Percentiles rank a stretch among this genome's conserved stretches.
Conservation (phyloP, 768 basidiomycete species). For the Naematelia encephala region DNA sequence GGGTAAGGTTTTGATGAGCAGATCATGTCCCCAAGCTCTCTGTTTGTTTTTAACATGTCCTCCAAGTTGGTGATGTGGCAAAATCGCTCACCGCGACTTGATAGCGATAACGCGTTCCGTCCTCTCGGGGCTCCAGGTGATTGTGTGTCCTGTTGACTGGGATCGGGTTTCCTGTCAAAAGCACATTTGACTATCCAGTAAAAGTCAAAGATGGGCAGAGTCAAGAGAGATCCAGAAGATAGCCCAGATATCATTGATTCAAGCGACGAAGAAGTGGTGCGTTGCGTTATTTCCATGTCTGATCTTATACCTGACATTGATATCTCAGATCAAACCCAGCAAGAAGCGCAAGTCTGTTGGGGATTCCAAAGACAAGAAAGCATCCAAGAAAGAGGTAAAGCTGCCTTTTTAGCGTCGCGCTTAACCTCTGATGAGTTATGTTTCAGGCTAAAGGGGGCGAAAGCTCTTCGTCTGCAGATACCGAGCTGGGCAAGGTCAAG, state of each 20-base stretch:
- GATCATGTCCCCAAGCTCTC: too few relatives aligned
- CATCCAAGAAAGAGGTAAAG: neutral
- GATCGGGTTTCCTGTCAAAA: too few relatives aligned
- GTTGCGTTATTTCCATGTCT: neutral
- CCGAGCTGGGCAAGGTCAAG: conserved; percentile 8
- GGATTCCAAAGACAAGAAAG: neutral
- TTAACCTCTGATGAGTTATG: too few relatives aligned
- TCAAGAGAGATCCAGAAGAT: neutral
- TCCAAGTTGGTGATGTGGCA: neutral
- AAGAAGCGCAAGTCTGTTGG: neutral
- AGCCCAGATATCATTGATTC: neutral
- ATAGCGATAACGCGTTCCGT: neutral
- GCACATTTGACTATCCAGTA: too few relatives aligned
- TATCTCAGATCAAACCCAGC: neutral
- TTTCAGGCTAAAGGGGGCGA: too few relatives aligned
- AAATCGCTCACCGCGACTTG: neutral
- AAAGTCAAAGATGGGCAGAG: neutral
- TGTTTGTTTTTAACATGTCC: too few relatives aligned
- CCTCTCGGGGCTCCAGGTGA: too few relatives aligned
- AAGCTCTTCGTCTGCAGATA: too few relatives aligned
- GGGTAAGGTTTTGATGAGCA: too few relatives aligned
- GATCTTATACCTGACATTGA: neutral
- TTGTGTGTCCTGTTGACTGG: neutral
- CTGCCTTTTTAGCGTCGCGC: too few relatives aligned
- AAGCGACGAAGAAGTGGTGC: neutral